Evolutionary conservation across 164 flowering plant species (phyloP), one percentile per base, ranked within the genome.

Genomic region (Aristolochia fimbriata): DNA sequence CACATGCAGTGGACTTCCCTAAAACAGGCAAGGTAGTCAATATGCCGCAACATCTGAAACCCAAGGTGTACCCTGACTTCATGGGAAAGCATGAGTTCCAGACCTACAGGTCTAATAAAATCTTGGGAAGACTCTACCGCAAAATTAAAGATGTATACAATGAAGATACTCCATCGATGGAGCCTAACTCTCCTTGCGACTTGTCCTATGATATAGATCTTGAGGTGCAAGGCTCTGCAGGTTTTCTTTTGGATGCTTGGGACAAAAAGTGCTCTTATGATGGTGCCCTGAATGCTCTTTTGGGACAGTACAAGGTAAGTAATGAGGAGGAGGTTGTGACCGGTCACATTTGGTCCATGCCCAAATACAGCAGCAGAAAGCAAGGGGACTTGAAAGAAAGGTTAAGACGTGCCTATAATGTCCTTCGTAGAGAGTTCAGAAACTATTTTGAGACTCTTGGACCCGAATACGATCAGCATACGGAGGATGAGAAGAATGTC

Each of bases 1-100:
- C 99, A 4, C 72, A 72, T 23, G 97, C 99, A 8, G 99, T 94
- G 59, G 99, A 94, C 72, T 88, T 85, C 56, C 99, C 97, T 0
- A 91, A 94, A 76, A 94, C 97, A 6, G 99, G 99, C 15, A 82
- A 77, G 60, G 9, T 77, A 4, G 96, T 87, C 15, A 59, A 65
- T 51, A 78, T 94, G 96, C 99, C 97, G 1, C 22, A 52, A 6
- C 49, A 65, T 4, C 79, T 91, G 10, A 91, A 78, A 71, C 96
- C 97, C 1, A 87, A 88, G 59, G 8, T 75, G 58, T 94, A 94
- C 54, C 97, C 97, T 5, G 97, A 94, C 62, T 94, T 88, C 65
- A 87, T 94, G 99, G 96, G 86, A 1, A 94, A 94, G 68, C 84
- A 76, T 14, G 85, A 81, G 0, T 69, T 58, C 45, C 88, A 74